Base-by-base conservation (phyloP, 2,329 filamentous ascomycete species). In the Verticillium albo-atrum region DNA sequence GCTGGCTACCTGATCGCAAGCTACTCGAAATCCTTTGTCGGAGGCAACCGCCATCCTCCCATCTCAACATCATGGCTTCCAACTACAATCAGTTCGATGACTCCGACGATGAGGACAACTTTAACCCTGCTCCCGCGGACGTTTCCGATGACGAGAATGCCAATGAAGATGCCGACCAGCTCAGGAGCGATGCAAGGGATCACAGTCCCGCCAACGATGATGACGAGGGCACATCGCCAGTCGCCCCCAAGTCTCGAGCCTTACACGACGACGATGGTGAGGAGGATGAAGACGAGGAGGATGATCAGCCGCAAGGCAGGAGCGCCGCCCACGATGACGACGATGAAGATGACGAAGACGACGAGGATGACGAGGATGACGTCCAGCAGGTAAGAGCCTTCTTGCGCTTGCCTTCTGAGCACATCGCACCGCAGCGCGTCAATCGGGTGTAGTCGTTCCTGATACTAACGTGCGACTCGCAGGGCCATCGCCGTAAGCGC, bases 41-140 rank as follows among this genome's bases (percentile, higher is more conserved):
- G 42, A 25, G 42, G 42, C 42, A 25, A 50, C 10, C 42, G 42
- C 42, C 30, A 32, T 32, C 30, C 42, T 47, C 55, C 26, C 26
- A 28, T 25, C 26, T 23, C 26, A 20, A 32, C 28, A 25, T 32
- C 37, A 83, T 84, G 80, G 75, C 79, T 62, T 75, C 76, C 47
- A 78, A 75, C 68, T 73, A 69, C 65, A 74, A 77, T 62, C 78
- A 79, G 62, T 82, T 78, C 69, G 80, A 85, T 68, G 85, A 88
- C 62, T 88, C 84, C 61, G 89, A 91, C 59, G 91, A 95, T 56
- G 92, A 96, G 67, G 88, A 90, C 62, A 89, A 94, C 72, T 97
- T 97, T 82, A 96, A 97, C 73, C 93, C 92, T 56, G 86, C 83
- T 55, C 88, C 89, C 23, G 89, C 85, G 61, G 85, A 91, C 60